phyloP scores from a whole-genome alignment of 768 basidiomycete species.

The Hericium rajendrae region DNA sequence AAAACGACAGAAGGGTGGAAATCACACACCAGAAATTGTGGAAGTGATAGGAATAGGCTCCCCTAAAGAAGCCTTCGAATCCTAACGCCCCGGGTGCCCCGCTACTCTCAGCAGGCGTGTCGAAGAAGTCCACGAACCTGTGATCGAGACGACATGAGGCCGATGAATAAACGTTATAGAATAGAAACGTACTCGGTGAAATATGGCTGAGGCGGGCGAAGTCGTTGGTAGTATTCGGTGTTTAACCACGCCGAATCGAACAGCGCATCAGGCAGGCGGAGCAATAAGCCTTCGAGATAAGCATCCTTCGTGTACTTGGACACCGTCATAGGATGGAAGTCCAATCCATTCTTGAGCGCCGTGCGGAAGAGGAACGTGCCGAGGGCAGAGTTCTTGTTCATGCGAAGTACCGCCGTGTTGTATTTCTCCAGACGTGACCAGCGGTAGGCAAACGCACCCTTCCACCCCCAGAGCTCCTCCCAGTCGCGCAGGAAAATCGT shows the following conservation, averaged over 20 bases:
- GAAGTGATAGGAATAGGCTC: slow-evolving; percentile 93
- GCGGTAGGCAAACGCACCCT: slow-evolving; percentile 92
- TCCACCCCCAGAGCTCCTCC: slow-evolving; percentile 98
- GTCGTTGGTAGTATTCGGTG: slow-evolving; percentile 84
- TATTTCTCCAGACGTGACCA: slow-evolving; percentile 92
- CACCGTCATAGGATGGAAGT: slow-evolving; percentile 97
- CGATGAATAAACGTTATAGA: not conserved
- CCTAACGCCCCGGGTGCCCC: slow-evolving; percentile 84
- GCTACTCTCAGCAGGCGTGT: slow-evolving; percentile 60
- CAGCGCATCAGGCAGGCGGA: slow-evolving; percentile 87
- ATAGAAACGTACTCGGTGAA: slow-evolving; percentile 60
- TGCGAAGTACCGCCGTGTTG: slow-evolving; percentile 91
- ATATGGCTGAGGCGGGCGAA: slow-evolving; percentile 90
- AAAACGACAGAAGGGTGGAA: not conserved
- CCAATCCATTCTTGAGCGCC: slow-evolving; percentile 85
- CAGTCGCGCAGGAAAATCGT: slow-evolving; percentile 94
- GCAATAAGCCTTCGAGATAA: slow-evolving; percentile 68
- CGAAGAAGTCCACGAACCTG: slow-evolving; percentile 86
- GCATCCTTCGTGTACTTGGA: slow-evolving; percentile 88
- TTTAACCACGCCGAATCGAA: slow-evolving; percentile 98
- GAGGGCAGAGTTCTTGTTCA: slow-evolving; percentile 88
- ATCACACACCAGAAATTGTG: slow-evolving; percentile 78
- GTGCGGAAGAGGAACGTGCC: slow-evolving; percentile 92
- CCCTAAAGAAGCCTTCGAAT: slow-evolving; percentile 92
- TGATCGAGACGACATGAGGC: slow-evolving; percentile 2